A percentile compares a stretch with the other conserved stretches of the same genome.
phyloP scores from a whole-genome alignment of 2,329 filamentous ascomycete genomes.

The Coniella vitis region DNA sequence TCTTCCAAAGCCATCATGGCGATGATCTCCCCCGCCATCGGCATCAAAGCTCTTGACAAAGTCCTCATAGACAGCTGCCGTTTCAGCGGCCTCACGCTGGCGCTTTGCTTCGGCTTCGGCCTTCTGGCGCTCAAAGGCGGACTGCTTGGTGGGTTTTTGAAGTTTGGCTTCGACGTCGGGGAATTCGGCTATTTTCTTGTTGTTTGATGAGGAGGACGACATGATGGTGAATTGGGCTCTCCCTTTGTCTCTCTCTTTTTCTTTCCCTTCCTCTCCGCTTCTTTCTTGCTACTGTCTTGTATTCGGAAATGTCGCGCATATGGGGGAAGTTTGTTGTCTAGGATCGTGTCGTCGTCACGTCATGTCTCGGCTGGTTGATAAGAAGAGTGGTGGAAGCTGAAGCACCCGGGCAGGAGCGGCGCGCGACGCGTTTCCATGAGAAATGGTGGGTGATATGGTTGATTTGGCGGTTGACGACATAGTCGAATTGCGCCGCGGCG shows the following conservation, averaged over 20 bases:
- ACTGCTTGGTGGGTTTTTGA: conserved; percentile 73
- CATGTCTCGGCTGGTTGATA: too few species aligned
- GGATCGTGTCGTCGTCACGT: too few species aligned
- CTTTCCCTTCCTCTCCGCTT: too few species aligned
- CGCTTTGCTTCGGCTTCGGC: conserved; percentile 87
- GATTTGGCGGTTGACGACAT: too few species aligned
- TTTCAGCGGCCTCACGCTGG: conserved; percentile 76
- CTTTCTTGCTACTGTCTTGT: not conserved
- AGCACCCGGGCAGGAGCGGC: too few species aligned
- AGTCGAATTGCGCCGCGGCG: too few species aligned
- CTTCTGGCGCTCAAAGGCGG: conserved; percentile 80
- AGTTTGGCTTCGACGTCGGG: conserved; percentile 72
- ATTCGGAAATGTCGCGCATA: too few species aligned
- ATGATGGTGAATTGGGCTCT: conserved; percentile 27
- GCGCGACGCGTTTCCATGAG: too few species aligned
- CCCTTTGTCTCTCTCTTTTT: not conserved
- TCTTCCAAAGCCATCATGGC: conserved; percentile 2
- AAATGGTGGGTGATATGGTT: too few species aligned
- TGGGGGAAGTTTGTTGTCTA: too few species aligned
- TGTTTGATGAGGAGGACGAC: conserved; percentile 41
- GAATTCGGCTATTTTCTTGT: conserved; percentile 51
- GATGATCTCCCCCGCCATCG: conserved; percentile 41
- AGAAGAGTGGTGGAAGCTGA: too few species aligned
- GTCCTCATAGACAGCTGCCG: conserved; percentile 77
- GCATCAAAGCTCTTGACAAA: conserved; percentile 76